Evolutionary conservation across 306 rosid species (phyloP).

Genomic region (Cicer bijugum): DNA sequence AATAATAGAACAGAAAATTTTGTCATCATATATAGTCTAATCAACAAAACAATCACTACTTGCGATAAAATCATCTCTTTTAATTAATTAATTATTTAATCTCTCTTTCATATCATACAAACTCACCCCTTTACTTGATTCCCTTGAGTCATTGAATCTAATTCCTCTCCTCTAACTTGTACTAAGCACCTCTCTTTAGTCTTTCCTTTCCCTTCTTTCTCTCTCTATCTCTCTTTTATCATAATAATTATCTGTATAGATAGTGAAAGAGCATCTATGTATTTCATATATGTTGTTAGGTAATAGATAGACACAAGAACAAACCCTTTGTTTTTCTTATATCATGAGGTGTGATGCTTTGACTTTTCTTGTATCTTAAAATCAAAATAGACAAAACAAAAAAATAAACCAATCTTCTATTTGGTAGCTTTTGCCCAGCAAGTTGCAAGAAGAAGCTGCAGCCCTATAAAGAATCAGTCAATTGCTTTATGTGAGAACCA

Average conservation of each 20-base stretch:
- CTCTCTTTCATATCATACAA: conserved; percentile 24
- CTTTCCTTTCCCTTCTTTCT: not conserved
- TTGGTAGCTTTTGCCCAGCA: not conserved
- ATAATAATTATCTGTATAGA: conserved; percentile 13
- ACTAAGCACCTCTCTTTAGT: conserved; percentile 31
- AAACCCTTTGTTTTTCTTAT: conserved; percentile 25
- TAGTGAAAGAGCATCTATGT: conserved; percentile 29
- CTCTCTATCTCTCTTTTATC: not conserved
- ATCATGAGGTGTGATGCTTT: conserved; percentile 40
- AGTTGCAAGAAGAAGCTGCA: conserved; percentile 12
- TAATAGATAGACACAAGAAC: conserved; percentile 6
- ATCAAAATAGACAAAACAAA: conserved; percentile 22
- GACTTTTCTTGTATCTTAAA: conserved; percentile 45
- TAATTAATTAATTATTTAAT: conserved; percentile 30
- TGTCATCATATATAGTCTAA: conserved; percentile 14
- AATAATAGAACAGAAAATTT: conserved; percentile 26
- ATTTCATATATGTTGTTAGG: conserved; percentile 33
- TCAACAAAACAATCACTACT: conserved; percentile 29
- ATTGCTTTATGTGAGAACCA: conserved; percentile 25
- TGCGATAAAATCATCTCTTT: conserved; percentile 16
- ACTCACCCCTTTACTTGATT: conserved; percentile 49
- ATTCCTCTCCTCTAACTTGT: conserved; percentile 51
- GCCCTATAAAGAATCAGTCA: conserved; percentile 19
- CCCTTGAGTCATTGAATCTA: conserved; percentile 54
- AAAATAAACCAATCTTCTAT: conserved; percentile 12